These are phyloP conservation scores for Claviceps cyperi DNA, from an alignment of 2,329 filamentous ascomycete species.

Conservation along the genomic window DNA sequence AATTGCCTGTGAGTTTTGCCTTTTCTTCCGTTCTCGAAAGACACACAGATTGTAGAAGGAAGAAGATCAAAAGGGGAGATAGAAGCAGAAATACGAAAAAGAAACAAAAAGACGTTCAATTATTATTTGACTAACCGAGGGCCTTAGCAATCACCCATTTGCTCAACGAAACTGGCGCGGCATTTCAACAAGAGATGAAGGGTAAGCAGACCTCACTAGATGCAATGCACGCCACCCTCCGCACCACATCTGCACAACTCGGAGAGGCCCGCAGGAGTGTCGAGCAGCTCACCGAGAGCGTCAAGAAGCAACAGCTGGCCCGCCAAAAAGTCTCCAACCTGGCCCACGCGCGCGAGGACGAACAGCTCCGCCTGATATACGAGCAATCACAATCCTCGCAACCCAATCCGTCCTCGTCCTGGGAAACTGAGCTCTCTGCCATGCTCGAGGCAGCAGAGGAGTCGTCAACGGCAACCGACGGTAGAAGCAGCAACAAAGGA, in stretches of 20 bases:
- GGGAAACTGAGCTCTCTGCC: constrained; percentile 39
- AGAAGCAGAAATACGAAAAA: too few species aligned
- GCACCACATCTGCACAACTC: constrained; percentile 64
- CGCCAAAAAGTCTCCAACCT: constrained; percentile 67
- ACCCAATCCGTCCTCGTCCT: constrained; percentile 32
- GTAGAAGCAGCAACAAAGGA: constrained; percentile 23
- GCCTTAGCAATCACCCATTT: constrained; percentile 63
- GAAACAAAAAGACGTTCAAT: background rate
- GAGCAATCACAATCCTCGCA: constrained; percentile 25
- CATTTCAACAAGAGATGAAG: constrained; percentile 68
- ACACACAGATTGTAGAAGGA: too few species aligned
- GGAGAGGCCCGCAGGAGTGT: constrained; percentile 62
- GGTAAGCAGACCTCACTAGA: constrained; percentile 76
- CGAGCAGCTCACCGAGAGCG: constrained; percentile 52
- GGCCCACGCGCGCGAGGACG: constrained; percentile 55
- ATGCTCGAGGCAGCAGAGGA: constrained; percentile 31
- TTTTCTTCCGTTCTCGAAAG: background rate
- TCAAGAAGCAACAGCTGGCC: constrained; percentile 50
- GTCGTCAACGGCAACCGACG: constrained; percentile 12
- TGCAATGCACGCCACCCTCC: constrained; percentile 64
- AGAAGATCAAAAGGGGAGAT: too few species aligned
- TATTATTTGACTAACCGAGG: background rate
- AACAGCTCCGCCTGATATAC: constrained; percentile 37
- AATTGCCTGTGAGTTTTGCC: constrained; percentile 51
- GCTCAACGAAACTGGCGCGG: constrained; percentile 60